A percentile compares a stretch with the other conserved stretches of the same genome.
Evolutionary conservation across 805 yeast species (phyloP).

Genomic region (Yamadazyma philogaea): DNA sequence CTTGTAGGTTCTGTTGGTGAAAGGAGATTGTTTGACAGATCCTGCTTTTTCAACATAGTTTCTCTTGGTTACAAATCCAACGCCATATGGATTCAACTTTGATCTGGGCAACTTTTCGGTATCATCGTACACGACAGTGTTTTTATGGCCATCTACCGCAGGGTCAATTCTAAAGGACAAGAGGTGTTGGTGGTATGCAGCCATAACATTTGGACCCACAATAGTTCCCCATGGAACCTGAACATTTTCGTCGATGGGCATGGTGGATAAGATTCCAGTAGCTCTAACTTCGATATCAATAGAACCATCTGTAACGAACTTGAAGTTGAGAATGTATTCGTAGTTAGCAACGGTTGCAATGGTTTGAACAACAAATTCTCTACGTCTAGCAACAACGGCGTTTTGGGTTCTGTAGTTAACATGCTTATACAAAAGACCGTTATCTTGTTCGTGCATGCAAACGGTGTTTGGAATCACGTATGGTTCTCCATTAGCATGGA

Average conservation of each 20-base stretch:
- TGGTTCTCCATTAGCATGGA: slow-evolving; percentile 60
- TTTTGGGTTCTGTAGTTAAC: slow-evolving; percentile 70
- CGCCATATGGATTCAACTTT: slow-evolving; percentile 59
- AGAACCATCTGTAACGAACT: slow-evolving; percentile 75
- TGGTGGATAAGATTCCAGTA: slow-evolving; percentile 81
- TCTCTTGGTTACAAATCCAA: slow-evolving; percentile 66
- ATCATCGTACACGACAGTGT: slow-evolving; percentile 71
- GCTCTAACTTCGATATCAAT: slow-evolving; percentile 79
- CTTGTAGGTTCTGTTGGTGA: slow-evolving; percentile 70
- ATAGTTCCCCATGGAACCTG: slow-evolving; percentile 71
- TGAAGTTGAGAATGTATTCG: slow-evolving; percentile 70
- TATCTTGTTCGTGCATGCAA: slow-evolving; percentile 79
- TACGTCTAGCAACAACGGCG: slow-evolving; percentile 72
- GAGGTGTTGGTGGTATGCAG: slow-evolving; percentile 82
- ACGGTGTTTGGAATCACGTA: slow-evolving; percentile 62
- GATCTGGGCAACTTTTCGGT: slow-evolving; percentile 56
- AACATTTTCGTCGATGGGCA: slow-evolving; percentile 70
- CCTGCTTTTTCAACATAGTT: slow-evolving; percentile 68
- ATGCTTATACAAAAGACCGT: slow-evolving; percentile 75
- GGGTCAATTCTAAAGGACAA: slow-evolving; percentile 78
- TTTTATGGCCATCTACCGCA: slow-evolving; percentile 76
- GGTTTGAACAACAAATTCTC: slow-evolving; percentile 76
- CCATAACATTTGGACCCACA: slow-evolving; percentile 78
- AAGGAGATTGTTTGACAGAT: slow-evolving; percentile 68
- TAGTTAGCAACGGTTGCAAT: slow-evolving; percentile 84